A percentile compares a stretch with the other conserved stretches of the same genome.
Evolutionary conservation across 805 yeast genomes (phyloP).

Genomic region (Cyberlindnera bimundalis): DNA sequence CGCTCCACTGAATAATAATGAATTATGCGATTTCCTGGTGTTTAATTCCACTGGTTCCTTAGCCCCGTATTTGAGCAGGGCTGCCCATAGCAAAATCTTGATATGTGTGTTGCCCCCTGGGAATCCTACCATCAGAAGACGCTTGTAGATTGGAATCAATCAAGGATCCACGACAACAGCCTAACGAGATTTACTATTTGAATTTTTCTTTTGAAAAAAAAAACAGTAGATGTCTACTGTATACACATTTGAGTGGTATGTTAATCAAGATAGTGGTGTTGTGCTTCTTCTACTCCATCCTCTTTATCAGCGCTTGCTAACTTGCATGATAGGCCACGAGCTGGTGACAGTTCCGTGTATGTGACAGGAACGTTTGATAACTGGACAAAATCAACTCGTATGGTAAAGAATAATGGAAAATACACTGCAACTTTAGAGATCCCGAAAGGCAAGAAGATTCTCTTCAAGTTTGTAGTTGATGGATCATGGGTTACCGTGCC

Average conservation of each 20-base stretch:
- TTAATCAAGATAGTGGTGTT: no score
- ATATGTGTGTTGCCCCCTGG: not conserved
- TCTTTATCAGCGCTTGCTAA: not conserved
- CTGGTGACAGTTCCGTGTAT: constrained; percentile 38
- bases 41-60: no score
- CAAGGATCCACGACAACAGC: not conserved
- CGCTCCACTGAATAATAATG: no score
- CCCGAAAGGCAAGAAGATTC: constrained; percentile 35
- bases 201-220: no score
- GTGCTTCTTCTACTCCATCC: no score
- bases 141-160: not conserved
- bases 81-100: no score
- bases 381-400: constrained; percentile 46
- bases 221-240: constrained; percentile 3
- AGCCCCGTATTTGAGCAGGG: no score
- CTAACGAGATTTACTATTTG: no score
- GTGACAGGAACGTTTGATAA: constrained; percentile 60
- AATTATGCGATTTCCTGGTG: no score
- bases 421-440: constrained; percentile 43
- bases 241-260: constrained; percentile 16
- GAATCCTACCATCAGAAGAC: not conserved
- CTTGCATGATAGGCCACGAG: constrained; percentile 28
- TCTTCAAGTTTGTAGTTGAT: constrained; percentile 57
- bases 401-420: constrained; percentile 38
- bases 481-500: constrained; percentile 49